Evolutionary conservation across 2,329 filamentous ascomycete genomes (phyloP).

Genomic region (Colletotrichum salicis): DNA sequence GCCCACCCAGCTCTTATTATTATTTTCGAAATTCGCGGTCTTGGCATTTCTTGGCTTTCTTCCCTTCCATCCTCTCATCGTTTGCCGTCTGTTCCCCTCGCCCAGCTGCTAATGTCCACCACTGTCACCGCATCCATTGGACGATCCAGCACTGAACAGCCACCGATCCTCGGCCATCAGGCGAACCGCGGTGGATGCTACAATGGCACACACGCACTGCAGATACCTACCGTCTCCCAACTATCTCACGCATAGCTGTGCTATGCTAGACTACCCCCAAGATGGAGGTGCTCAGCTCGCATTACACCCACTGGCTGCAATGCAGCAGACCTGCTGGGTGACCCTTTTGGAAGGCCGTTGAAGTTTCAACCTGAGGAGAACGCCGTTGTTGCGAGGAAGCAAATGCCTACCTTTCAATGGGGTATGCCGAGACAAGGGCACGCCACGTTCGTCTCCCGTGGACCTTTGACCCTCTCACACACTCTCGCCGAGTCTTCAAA

Average conservation of each 20-base stretch:
- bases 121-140: no score
- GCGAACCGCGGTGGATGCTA: not conserved
- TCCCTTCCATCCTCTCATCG: conserved; percentile 29
- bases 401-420: not conserved
- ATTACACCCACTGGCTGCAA: not conserved
- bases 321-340: not conserved
- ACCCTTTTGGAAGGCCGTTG: not conserved
- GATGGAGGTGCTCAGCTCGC: not conserved
- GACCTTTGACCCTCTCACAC: not conserved
- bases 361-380: not conserved
- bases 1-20: conserved; percentile 20
- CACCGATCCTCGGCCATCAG: not conserved
- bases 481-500: not conserved
- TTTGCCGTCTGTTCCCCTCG: conserved; percentile 18
- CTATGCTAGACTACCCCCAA: not conserved
- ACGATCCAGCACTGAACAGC: not conserved
- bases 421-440: not conserved
- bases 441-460: not conserved
- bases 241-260: not conserved
- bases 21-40: conserved; percentile 28
- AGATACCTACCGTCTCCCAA: not conserved
- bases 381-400: not conserved
- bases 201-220: not conserved
- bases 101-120: not conserved
- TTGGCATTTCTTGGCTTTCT: conserved; percentile 33